Conservation (phyloP, 208 protist genomes). For the Endotrypanum monterogeii region DNA sequence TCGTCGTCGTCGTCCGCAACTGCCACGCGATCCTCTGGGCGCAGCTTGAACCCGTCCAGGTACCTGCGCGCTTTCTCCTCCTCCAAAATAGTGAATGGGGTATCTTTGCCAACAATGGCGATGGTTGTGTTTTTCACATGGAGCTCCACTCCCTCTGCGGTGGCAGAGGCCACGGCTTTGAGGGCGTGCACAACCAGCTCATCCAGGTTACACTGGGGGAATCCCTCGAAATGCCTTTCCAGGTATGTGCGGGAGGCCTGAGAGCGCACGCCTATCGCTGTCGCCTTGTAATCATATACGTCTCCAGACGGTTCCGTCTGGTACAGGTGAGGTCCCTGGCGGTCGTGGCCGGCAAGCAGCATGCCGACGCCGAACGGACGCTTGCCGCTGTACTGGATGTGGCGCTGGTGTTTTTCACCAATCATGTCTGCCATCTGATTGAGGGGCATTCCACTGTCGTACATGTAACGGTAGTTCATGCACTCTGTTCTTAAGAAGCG, state of each 20-base stretch:
- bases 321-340: constrained; percentile 95
- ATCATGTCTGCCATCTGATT: constrained; percentile 81
- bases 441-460: constrained; percentile 73
- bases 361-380: constrained; percentile 99
- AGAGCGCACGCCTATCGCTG: constrained; percentile 98
- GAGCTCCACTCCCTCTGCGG: constrained; percentile 87
- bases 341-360: constrained; percentile 96
- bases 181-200: constrained; percentile 94
- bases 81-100: constrained; percentile 81
- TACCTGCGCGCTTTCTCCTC: constrained; percentile 86
- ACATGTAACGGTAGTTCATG: constrained; percentile 97
- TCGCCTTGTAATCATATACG: constrained; percentile 98
- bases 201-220: constrained; percentile 82
- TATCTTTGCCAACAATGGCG: constrained; percentile 91
- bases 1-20: constrained; percentile 63
- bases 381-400: constrained; percentile 96
- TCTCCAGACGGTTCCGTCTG: constrained; percentile 97
- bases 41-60: constrained; percentile 81
- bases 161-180: constrained; percentile 93
- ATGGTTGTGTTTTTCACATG: constrained; percentile 93
- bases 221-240: constrained; percentile 97
- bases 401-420: constrained; percentile 95
- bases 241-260: constrained; percentile 99
- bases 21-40: constrained; percentile 74
- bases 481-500: constrained; percentile 97